Conservation (phyloP, 768 basidiomycete species). For the Auriscalpium vulgare region DNA sequence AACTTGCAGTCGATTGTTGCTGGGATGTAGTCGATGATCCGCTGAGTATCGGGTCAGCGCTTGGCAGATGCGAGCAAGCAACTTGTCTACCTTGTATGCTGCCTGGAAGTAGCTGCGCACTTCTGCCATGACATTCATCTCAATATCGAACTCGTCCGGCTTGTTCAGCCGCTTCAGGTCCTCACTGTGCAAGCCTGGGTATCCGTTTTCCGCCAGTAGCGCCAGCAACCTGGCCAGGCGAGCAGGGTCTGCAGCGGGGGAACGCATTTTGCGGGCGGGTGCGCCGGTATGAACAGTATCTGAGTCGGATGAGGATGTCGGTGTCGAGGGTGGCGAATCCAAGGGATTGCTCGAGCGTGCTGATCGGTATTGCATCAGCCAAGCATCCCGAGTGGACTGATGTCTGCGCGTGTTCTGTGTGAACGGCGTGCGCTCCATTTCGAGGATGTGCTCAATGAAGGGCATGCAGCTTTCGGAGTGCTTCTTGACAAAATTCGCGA, state of each 20-base stretch:
- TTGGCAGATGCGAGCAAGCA: too few species aligned
- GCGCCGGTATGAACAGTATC: background rate
- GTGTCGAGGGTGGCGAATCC: too few species aligned
- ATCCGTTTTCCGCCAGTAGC: background rate
- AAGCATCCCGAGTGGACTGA: background rate
- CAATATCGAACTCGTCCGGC: constrained; percentile 32
- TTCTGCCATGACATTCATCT: constrained; percentile 35
- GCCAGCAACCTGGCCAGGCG: too few species aligned
- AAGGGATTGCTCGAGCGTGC: too few species aligned
- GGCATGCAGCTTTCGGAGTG: background rate
- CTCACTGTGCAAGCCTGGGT: constrained; percentile 17
- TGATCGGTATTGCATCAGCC: background rate
- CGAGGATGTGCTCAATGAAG: background rate
- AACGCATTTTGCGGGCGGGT: background rate
- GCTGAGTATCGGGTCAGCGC: constrained; percentile 18
- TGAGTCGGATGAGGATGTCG: too few species aligned
- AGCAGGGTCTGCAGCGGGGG: too few species aligned
- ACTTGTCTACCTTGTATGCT: constrained; percentile 31
- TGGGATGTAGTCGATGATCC: constrained; percentile 39
- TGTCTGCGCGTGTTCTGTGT: background rate
- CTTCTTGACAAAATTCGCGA: background rate
- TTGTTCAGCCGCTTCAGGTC: constrained; percentile 28
- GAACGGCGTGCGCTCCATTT: background rate
- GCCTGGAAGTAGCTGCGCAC: constrained; percentile 39
- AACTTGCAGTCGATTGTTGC: constrained; percentile 19